These are phyloP conservation scores for Leccinum boreale DNA, from an alignment of 768 basidiomycete species.

Conservation along the genomic window DNA sequence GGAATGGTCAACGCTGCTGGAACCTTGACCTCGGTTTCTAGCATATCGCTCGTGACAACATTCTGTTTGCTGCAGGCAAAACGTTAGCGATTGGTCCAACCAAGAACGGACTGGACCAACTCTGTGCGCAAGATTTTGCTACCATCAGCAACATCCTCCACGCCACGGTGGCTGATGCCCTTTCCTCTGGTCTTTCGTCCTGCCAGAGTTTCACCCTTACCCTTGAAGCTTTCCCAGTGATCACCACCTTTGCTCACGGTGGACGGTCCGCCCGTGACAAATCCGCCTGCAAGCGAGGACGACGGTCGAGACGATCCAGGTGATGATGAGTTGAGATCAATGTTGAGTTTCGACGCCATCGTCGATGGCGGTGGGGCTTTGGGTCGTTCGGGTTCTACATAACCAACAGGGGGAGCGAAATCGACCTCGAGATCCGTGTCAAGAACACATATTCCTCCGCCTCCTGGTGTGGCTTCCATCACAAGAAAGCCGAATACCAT, in stretches of 20 bases:
- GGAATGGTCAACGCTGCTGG: conserved; percentile 90
- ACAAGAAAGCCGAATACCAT: conserved; percentile 94
- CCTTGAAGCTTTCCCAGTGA: conserved; percentile 95
- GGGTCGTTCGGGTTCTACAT: conserved; percentile 89
- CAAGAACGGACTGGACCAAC: conserved; percentile 46
- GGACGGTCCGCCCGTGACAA: conserved; percentile 47
- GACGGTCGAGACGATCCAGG: conserved; percentile 83
- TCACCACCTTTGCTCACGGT: conserved; percentile 74
- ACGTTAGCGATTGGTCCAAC: conserved; percentile 6
- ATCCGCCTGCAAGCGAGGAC: conserved; percentile 68
- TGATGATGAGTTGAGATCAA: conserved; percentile 83
- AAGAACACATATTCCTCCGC: conserved; percentile 82
- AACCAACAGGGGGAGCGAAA: conserved; percentile 90
- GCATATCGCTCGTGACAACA: conserved; percentile 76
- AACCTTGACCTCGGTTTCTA: conserved; percentile 73
- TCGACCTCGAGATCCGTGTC: conserved; percentile 99
- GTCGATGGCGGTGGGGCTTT: conserved; percentile 79
- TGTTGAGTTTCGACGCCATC: conserved; percentile 96
- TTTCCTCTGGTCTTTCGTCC: conserved; percentile 96
- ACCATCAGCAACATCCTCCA: conserved; percentile 70
- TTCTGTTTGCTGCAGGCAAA: conserved; percentile 61
- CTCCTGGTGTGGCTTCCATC: conserved; percentile 89
- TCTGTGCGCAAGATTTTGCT: conserved; percentile 91
- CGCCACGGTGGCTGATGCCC: conserved; percentile 80
- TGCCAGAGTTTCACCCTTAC: conserved; percentile 84